A percentile compares a stretch with the other conserved stretches of the same genome.
These are phyloP conservation scores for Porogramme epimiltina DNA, from an alignment of 1,284 basidiomycete genomes.

Conservation along the genomic window DNA sequence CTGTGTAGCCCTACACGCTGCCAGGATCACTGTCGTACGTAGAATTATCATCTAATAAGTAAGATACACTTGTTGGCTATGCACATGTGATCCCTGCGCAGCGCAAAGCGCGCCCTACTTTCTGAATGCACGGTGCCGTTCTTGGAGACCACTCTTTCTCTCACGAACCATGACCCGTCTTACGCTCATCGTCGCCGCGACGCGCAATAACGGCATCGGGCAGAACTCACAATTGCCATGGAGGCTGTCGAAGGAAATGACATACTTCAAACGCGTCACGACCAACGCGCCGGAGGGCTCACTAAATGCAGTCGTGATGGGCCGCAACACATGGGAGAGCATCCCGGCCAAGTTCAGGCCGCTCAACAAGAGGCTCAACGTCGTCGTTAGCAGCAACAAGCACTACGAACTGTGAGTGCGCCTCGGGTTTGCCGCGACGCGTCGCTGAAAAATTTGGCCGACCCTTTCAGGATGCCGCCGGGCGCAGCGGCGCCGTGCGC, in stretches of 20 bases:
- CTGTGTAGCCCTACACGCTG: no score
- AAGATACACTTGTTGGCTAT: no score
- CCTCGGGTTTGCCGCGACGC: background rate
- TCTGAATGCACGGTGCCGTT: no score
- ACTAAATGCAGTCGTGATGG: conserved; percentile 92
- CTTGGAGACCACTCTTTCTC: no score
- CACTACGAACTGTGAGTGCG: conserved; percentile 65
- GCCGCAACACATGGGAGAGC: conserved; percentile 96
- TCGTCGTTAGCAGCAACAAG: conserved; percentile 76
- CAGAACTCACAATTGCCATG: conserved; percentile 80
- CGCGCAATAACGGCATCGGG: conserved; percentile 88
- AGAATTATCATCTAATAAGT: no score
- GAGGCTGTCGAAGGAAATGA: conserved; percentile 89
- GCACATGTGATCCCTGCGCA: no score
- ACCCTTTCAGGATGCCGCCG: conserved; percentile 16
- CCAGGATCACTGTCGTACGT: no score
- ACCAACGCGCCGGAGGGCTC: conserved; percentile 55
- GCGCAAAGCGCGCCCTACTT: no score
- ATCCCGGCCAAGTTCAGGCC: conserved; percentile 92
- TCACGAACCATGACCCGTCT: conserved; percentile 47
- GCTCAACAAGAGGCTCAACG: conserved; percentile 75
- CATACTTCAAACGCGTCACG: conserved; percentile 88
- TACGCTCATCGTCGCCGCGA: conserved; percentile 94
- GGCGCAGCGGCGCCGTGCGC: conserved; percentile 15
- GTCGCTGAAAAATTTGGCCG: conserved; percentile 1